Base-by-base conservation (phyloP, 2,329 filamentous ascomycete species). In the Trichoderma asperellum region DNA sequence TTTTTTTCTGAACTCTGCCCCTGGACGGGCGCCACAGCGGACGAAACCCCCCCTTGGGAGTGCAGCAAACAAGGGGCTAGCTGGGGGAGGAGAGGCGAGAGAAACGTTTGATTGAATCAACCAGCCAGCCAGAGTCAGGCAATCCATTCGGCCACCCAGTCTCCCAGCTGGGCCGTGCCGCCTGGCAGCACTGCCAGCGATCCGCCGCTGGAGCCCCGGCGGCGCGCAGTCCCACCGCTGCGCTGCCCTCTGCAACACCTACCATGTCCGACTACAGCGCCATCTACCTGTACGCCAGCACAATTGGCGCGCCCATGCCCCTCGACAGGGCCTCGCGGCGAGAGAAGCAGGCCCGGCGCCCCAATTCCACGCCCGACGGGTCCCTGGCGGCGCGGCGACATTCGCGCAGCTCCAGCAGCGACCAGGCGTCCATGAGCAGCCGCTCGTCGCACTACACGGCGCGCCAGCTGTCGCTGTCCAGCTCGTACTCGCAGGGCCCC, bases 401-500 rank as follows among this genome's bases (percentile, higher is more conserved):
- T 27, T 69, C 68, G 47, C 56, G 68, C 43, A 69, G 68, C 61
- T 69, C 68, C 55, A 69, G 64, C 53, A 35, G 63, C 63, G 53
- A 35, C 63, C 74, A 73, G 24, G 68, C 40, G 40, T 43, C 40
- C 37, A 63, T 29, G 43, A 63, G 57, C 58, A 74, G 72, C 37
- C 71, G 71, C 35, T 74, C 73, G 21, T 75, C 74, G 21, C 69
- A 74, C 70, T 71, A 76, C 47, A 60, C 65, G 8, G 57, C 56
- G 53, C 53, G 32, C 61, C 49, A 35, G 60, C 52, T 47, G n/a
- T 64, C 60, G 37, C 32, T 16, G 40, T 60, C 58, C 63, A 49
- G 63, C 57, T 60, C 49, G 32, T 34, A 35, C 68, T 58, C 40
- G 24, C 49, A 57, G 37, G 63, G 68, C 68, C 68, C 58, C 68